Evolutionary conservation across 352 stramenopile species (phyloP), one percentile per base, ranked within the genome.

Genomic region (Pythium folliculosum): DNA sequence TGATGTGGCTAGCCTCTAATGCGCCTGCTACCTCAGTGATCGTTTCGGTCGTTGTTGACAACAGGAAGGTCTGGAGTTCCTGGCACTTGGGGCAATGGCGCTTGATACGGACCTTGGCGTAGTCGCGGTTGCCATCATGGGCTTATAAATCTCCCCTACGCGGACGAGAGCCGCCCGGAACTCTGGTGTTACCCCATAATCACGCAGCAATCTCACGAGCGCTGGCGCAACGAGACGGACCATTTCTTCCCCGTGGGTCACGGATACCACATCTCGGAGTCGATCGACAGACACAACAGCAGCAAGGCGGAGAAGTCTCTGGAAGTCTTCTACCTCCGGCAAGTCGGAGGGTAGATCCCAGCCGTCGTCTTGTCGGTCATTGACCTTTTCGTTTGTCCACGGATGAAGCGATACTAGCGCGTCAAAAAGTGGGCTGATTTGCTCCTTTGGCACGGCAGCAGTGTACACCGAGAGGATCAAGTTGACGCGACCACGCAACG

Each of bases 31-130:
- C 1, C 2, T 25, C 27, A 3, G 50, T 22, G 14, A 23, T 22
- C 35, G 21, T 50, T 16, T 50, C 21, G 8, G 14, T 43, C 21
- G 6, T 14, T 8, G 10, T 44, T 13, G 37, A 60, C n/a, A 37
- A 49, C n/a, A 60, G 37, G 37, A 60, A 60, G n/a, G 10, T 7
- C 38, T 60, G 35, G 7, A 60, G 53, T 14, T 50, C 37, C n/a
- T 16, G 13, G 16, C 53, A 60, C 37, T 50, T 35, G n/a, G 9
- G 1, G 22, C 53, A 60, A 35, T 60, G 53, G 0, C 4, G 10
- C 14, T 16, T 1, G 19, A n/a, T 23, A 7, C 27, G 27, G 27
- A 32, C 27, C 27, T 27, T 22, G 19, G 51, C 5, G 30, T 45
- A 57, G 13, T 5, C 2, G 4, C 3, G 8, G 25, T 55, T 55